Evolutionary conservation across 164 flowering plant genomes (phyloP), one percentile per base, ranked within the genome.

Genomic region (Magnolia kwangsiensis): DNA sequence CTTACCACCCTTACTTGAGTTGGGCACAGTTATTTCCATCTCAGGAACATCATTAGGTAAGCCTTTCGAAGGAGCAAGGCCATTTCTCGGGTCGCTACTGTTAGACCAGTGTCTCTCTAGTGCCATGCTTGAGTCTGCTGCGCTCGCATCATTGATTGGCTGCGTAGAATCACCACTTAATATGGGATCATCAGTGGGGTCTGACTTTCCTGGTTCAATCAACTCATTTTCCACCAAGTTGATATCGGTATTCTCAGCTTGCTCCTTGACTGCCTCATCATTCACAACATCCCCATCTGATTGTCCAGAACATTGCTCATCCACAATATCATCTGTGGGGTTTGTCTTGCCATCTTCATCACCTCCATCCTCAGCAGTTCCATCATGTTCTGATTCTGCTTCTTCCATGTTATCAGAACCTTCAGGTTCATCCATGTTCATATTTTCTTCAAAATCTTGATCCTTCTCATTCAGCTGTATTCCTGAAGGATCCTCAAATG

Each of bases 401-500:
- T 83, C 90, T 78, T 86, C 90, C 74, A 72, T 73, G 50, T 83
- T 16, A 59, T 80, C 83, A n/a, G 72, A 76, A 72, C 27, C 74
- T 72, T 87, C 84, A 50, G 61, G 74, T 73, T 77, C 87, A 74
- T 83, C 83, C 77, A 83, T 72, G 24, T 85, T 84, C 76, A 70
- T 78, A 63, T 89, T 88, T 72, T 90, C 91, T 31, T 84, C 85
- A 51, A 73, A 19, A 45, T 21, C 76, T 80, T 85, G 80, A 75
- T 84, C 79, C 24, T 74, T 69, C 21, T 90, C 91, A 72, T 87
- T 90, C 65, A 75, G 82, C 69, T 89, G 72, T 21, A 89, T 63
- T 24, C 87, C 98, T 9, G 92, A 66, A 67, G 88, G 84, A 76
- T 91, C 98, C 27, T 82, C 77, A 77, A 74, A 81, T 4, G 90